These are phyloP conservation scores for Yarrowia sp. DNA, from an alignment of 805 yeast species.

Conservation along the genomic window DNA sequence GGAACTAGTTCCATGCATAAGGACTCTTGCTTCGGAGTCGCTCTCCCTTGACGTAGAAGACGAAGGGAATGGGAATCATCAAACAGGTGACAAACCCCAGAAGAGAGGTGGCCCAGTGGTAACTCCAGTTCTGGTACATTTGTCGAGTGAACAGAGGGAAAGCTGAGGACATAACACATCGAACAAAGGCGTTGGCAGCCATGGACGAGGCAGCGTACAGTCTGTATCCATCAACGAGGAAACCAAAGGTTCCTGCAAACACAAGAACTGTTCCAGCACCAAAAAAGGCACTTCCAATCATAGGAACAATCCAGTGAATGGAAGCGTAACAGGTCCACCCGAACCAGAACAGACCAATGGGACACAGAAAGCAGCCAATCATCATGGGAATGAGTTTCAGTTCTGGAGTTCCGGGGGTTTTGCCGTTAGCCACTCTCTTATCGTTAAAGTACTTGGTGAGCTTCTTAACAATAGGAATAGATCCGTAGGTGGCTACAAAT, in stretches of 20 bases:
- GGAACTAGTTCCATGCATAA: constrained; percentile 32
- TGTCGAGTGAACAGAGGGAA: constrained; percentile 87
- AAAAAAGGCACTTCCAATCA: constrained; percentile 65
- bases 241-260: constrained; percentile 69
- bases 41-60: constrained; percentile 58
- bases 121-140: constrained; percentile 74
- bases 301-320: constrained; percentile 68
- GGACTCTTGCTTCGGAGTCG: constrained; percentile 45
- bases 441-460: constrained; percentile 49
- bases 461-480: constrained; percentile 56
- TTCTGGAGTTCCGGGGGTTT: constrained; percentile 60
- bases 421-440: constrained; percentile 56
- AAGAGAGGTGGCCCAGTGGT: constrained; percentile 76
- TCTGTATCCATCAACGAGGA: constrained; percentile 56
- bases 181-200: constrained; percentile 83
- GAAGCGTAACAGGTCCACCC: constrained; percentile 72
- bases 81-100: constrained; percentile 59
- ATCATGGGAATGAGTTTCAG: constrained; percentile 66
- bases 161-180: constrained; percentile 77
- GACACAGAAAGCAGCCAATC: constrained; percentile 61
- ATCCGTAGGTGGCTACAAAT: constrained; percentile 57
- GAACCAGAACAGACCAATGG: constrained; percentile 71
- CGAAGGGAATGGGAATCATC: constrained; percentile 61
- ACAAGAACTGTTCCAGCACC: constrained; percentile 62
- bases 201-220: constrained; percentile 81